These are phyloP conservation scores for Phytophthora aleatoria DNA, from an alignment of 352 stramenopile species.

Conservation along the genomic window DNA sequence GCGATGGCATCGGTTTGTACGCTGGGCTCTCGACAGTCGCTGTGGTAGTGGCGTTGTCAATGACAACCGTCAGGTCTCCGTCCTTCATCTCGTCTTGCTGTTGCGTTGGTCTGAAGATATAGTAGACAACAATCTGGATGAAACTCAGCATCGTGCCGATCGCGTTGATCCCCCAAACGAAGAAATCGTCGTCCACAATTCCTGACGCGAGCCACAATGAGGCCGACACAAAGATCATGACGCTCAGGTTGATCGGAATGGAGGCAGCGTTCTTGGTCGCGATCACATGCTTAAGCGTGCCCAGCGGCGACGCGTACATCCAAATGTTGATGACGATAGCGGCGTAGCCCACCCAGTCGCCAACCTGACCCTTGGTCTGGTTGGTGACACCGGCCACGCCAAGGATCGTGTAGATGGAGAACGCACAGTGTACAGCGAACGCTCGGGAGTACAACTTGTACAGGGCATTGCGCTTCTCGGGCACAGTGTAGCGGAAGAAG, in stretches of 20 bases:
- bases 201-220: slow-evolving; percentile 52
- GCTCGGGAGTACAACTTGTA: slow-evolving; percentile 11
- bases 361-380: slow-evolving; percentile 25
- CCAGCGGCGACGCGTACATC: slow-evolving; percentile 60
- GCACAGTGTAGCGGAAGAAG: slow-evolving; percentile 23
- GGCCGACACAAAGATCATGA: slow-evolving; percentile 49
- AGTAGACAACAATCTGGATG: slow-evolving; percentile 54
- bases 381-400: slow-evolving; percentile 37
- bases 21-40: slow-evolving; percentile 6
- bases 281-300: slow-evolving; percentile 46
- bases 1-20: slow-evolving; percentile 15
- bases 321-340: slow-evolving; percentile 49
- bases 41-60: slow-evolving; percentile 7
- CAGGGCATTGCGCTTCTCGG: slow-evolving; percentile 20
- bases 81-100: background rate
- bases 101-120: slow-evolving; percentile 36
- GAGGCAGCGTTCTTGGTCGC: slow-evolving; percentile 41
- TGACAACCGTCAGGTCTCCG: slow-evolving; percentile 11
- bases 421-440: slow-evolving; percentile 18
- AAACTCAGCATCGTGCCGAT: slow-evolving; percentile 44
- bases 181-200: slow-evolving; percentile 45
- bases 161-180: slow-evolving; percentile 48
- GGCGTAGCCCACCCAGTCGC: slow-evolving; percentile 35
- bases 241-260: slow-evolving; percentile 55
- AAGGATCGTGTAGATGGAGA: slow-evolving; percentile 42